Conservation (phyloP, 768 basidiomycete species). For the Calocybe gangraenosa region DNA sequence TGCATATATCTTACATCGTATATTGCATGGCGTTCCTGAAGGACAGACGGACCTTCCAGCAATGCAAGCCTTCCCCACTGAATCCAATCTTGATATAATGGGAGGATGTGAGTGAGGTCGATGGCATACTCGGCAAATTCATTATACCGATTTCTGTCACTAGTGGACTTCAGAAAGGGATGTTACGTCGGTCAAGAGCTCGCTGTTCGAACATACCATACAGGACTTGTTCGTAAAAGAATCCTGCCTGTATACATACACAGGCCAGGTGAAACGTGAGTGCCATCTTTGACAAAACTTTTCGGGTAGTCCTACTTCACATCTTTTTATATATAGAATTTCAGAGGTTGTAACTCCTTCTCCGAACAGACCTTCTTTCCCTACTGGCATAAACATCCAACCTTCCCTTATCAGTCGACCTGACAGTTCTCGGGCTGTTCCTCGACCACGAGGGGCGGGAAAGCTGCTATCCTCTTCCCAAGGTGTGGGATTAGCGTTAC, state of each 20-base stretch:
- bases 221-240: slow-evolving; percentile 85
- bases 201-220: slow-evolving; percentile 95
- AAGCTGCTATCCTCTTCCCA: slow-evolving; percentile 61
- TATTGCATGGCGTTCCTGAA: slow-evolving; percentile 84
- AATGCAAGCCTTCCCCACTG: slow-evolving; percentile 84
- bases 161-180: slow-evolving; percentile 94
- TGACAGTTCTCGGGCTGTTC: slow-evolving; percentile 25
- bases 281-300: neutral
- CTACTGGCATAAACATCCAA: slow-evolving; percentile 35
- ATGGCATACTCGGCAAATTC: too few relatives aligned
- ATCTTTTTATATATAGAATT: slow-evolving; percentile 10
- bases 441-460: slow-evolving; percentile 69
- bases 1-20: slow-evolving; percentile 75
- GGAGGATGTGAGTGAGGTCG: slow-evolving; percentile 66
- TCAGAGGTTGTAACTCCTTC: slow-evolving; percentile 10
- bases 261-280: slow-evolving; percentile 30
- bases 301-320: neutral
- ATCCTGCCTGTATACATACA: slow-evolving; percentile 76
- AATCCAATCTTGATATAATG: slow-evolving; percentile 93
- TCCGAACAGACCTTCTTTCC: slow-evolving; percentile 21
- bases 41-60: slow-evolving; percentile 73
- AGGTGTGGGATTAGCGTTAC: slow-evolving; percentile 71
- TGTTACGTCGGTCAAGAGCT: slow-evolving; percentile 98
- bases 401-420: slow-evolving; percentile 21
- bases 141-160: slow-evolving; percentile 10